These are phyloP conservation scores for Rhodotorula paludigena DNA, from an alignment of 768 basidiomycete genomes.

Conservation along the genomic window DNA sequence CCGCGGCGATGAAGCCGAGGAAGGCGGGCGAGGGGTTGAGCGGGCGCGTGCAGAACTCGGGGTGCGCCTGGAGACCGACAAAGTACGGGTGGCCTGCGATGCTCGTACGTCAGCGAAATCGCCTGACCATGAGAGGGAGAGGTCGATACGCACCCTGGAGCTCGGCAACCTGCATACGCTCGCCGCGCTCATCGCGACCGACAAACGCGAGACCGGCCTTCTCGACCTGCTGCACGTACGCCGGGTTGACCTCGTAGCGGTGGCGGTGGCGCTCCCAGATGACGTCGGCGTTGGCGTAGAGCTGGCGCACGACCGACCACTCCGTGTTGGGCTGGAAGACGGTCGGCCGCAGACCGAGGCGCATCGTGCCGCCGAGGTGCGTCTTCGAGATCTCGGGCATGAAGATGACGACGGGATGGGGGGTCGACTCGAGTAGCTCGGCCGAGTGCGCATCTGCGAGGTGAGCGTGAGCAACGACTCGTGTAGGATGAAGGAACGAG, in stretches of 20 bases:
- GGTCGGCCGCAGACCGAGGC: constrained; percentile 93
- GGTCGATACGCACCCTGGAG: constrained; percentile 59
- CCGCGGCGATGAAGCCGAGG: constrained; percentile 87
- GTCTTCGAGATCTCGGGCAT: constrained; percentile 99
- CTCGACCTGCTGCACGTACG: constrained; percentile 67
- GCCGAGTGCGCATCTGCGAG: constrained; percentile 70
- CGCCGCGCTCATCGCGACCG: constrained; percentile 91
- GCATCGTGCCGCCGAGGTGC: constrained; percentile 99
- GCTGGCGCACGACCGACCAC: constrained; percentile 67
- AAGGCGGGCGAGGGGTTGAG: constrained; percentile 96
- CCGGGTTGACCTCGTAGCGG: constrained; percentile 91
- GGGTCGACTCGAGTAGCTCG: constrained; percentile 60
- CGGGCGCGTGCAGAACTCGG: constrained; percentile 96
- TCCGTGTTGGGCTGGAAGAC: constrained; percentile 71
- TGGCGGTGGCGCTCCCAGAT: constrained; percentile 98
- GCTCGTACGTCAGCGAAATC: too few species aligned
- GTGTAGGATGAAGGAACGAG: neutral
- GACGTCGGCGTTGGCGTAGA: constrained; percentile 74
- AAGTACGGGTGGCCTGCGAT: constrained; percentile 83
- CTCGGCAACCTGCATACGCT: constrained; percentile 96
- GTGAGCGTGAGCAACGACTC: neutral
- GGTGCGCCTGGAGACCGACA: constrained; percentile 89
- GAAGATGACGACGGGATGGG: constrained; percentile 71
- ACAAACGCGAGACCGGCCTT: constrained; percentile 68
- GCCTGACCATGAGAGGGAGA: too few species aligned